phyloP scores from a whole-genome alignment of 495 filamentous ascomycete genomes.

The Penicillium lagena region DNA sequence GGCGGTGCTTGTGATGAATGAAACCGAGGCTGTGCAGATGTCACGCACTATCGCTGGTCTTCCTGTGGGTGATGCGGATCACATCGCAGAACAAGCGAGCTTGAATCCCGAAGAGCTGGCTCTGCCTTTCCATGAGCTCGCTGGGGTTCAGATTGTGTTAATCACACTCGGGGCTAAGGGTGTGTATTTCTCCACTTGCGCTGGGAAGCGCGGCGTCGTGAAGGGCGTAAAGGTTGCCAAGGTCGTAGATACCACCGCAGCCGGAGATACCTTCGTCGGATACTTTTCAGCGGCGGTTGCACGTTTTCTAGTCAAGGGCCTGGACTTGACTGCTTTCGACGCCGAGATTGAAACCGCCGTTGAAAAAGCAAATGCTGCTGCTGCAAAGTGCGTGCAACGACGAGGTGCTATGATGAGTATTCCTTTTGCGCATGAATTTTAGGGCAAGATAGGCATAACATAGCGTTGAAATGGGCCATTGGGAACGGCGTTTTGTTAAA shows the following conservation, averaged over 20 bases:
- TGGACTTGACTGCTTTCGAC: conserved; percentile 10
- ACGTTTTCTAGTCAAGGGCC: conserved; percentile 11
- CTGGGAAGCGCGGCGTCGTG: conserved; percentile 27
- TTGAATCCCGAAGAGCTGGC: conserved; percentile 36
- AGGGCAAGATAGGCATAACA: background rate
- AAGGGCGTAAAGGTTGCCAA: conserved; percentile 47
- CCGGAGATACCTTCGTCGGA: conserved; percentile 80
- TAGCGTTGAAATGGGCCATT: background rate
- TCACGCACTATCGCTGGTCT: conserved; percentile 14
- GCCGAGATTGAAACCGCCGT: conserved; percentile 12
- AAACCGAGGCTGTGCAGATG: conserved; percentile 72
- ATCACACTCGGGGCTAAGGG: conserved; percentile 72
- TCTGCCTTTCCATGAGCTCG: conserved; percentile 45
- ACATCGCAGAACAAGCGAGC: conserved; percentile 4
- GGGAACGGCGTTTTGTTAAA: background rate
- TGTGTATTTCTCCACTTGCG: conserved; percentile 40
- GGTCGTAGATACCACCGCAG: conserved; percentile 82
- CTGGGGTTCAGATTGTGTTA: conserved; percentile 58
- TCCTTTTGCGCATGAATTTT: conserved; percentile 20
- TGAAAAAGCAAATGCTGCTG: conserved; percentile 15
- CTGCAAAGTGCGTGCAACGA: conserved; percentile 16
- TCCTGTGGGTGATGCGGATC: conserved; percentile 1
- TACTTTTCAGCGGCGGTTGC: conserved; percentile 17
- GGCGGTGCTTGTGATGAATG: conserved; percentile 71
- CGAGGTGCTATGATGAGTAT: conserved; percentile 19